phyloP scores from a whole-genome alignment of 148 eudicot species.

The Selenicereus undatus region DNA sequence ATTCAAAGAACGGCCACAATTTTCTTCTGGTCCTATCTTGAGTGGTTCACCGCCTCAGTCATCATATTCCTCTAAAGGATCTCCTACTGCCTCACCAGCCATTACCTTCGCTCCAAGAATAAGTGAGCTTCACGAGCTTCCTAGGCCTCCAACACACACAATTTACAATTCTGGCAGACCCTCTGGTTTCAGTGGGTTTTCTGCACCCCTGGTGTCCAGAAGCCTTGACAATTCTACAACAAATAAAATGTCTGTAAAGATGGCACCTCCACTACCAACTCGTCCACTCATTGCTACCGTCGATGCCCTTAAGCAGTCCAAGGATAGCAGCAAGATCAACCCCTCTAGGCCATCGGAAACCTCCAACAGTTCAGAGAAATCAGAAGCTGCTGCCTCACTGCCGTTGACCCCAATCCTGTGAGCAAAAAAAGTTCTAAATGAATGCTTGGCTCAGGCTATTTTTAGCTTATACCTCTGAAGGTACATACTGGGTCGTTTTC shows the following conservation, averaged over 20 bases:
- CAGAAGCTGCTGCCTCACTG: conserved; percentile 38
- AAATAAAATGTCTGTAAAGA: conserved; percentile 15
- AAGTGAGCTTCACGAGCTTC: conserved; percentile 96
- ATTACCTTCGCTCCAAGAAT: conserved; percentile 64
- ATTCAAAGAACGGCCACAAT: conserved; percentile 33
- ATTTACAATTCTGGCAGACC: conserved; percentile 29
- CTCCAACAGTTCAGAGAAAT: conserved; percentile 21
- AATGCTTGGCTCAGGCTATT: neutral
- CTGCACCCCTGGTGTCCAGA: conserved; percentile 61
- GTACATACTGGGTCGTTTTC: conserved; percentile 10
- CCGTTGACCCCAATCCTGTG: conserved; percentile 45
- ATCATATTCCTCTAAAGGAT: conserved; percentile 40
- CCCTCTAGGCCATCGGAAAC: conserved; percentile 17
- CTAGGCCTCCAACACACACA: conserved; percentile 63
- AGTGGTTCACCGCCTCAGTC: conserved; percentile 38
- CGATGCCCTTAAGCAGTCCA: conserved; percentile 20
- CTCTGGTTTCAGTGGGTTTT: conserved; percentile 42
- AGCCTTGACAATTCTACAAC: neutral
- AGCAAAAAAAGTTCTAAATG: conserved; percentile 30
- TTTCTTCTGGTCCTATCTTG: conserved; percentile 56
- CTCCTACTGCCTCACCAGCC: conserved; percentile 50
- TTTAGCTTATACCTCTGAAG: conserved; percentile 19
- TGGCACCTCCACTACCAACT: conserved; percentile 19
- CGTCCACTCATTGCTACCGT: conserved; percentile 19
- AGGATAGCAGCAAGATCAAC: conserved; percentile 21